Percentiles rank a stretch among this genome's conserved stretches.
Conservation (phyloP, 495 filamentous ascomycete genomes). For the Parathielavia appendiculata region DNA sequence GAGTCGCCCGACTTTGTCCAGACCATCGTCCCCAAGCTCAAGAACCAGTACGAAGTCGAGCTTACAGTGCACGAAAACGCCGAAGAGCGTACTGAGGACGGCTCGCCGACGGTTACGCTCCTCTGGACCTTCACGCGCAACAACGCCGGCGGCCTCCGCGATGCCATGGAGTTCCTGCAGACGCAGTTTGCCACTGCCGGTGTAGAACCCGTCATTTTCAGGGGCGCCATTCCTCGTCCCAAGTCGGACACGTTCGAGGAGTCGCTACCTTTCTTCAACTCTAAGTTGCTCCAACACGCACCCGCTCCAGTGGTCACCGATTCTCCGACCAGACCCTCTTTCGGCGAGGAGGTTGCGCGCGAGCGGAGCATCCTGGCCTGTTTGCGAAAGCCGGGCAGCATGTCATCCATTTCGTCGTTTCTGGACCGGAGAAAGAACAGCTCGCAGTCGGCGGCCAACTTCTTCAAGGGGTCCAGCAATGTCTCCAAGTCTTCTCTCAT, state of each 20-base stretch:
- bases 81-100: constrained; percentile 51
- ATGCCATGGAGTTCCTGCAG: constrained; percentile 92
- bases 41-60: constrained; percentile 85
- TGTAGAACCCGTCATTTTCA: constrained; percentile 79
- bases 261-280: constrained; percentile 90
- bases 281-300: constrained; percentile 88
- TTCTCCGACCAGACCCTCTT: constrained; percentile 73
- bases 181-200: constrained; percentile 74
- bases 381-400: constrained; percentile 80
- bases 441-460: constrained; percentile 66
- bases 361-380: constrained; percentile 81
- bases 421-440: constrained; percentile 90
- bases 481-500: constrained; percentile 91
- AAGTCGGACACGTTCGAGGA: constrained; percentile 99
- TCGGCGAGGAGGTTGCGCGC: constrained; percentile 67
- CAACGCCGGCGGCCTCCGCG: constrained; percentile 90
- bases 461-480: constrained; percentile 92
- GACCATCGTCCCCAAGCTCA: constrained; percentile 76
- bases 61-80: constrained; percentile 59
- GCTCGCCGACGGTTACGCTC: constrained; percentile 46
- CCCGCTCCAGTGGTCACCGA: constrained; percentile 74
- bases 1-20: constrained; percentile 68
- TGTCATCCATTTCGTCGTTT: constrained; percentile 87
- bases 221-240: constrained; percentile 87
- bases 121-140: constrained; percentile 82